Evolutionary conservation across 1,139 yeast species (phyloP).

Genomic region (Groenewaldozyma auringiensis): DNA sequence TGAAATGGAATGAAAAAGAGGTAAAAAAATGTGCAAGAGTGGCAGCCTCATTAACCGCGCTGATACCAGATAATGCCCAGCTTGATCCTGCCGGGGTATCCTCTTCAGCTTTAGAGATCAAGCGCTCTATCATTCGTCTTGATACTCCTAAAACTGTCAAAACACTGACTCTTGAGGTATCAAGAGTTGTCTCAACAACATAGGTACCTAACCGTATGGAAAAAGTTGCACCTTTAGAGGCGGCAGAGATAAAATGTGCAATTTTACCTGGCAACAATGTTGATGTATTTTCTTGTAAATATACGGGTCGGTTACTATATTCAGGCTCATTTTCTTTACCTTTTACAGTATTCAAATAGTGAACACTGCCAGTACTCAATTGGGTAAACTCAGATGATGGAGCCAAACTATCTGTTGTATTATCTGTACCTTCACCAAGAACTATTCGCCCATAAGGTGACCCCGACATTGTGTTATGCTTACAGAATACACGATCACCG

Average conservation of each 20-base stretch:
- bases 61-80: constrained; percentile 20
- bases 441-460: no score
- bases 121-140: constrained; percentile 26
- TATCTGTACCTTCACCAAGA: no score
- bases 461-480: no score
- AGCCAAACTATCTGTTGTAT: no score
- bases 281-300: constrained; percentile 5
- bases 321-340: background rate
- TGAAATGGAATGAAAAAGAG: constrained; percentile 27
- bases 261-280: constrained; percentile 25
- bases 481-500: no score
- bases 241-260: constrained; percentile 24
- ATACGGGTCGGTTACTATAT: background rate
- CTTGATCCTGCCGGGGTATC: constrained; percentile 23
- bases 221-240: constrained; percentile 26
- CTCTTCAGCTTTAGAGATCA: constrained; percentile 25
- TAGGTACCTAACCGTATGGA: constrained; percentile 26
- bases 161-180: constrained; percentile 24
- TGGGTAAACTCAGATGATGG: no score
- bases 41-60: constrained; percentile 22
- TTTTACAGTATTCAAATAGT: no score
- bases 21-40: constrained; percentile 27
- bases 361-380: no score
- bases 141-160: constrained; percentile 25
- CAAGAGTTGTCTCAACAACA: constrained; percentile 23